These are phyloP conservation scores for Grigorovia yakushimaensis DNA, from an alignment of 805 yeast genomes.

Conservation along the genomic window DNA sequence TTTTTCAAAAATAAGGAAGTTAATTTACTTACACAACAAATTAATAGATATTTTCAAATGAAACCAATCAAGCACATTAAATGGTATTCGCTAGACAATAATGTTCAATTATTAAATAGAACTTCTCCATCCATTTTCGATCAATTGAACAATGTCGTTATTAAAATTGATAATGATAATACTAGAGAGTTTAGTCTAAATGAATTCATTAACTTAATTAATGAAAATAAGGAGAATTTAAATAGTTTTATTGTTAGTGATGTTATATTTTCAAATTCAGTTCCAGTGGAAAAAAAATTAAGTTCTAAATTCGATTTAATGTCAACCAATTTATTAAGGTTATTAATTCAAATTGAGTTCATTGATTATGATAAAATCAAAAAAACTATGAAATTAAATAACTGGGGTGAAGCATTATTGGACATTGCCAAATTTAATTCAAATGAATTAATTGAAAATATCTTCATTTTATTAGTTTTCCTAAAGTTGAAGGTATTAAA, in stretches of 20 bases:
- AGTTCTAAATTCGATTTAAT: constrained; percentile 43
- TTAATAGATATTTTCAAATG: constrained; percentile 79
- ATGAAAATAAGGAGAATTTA: constrained; percentile 27
- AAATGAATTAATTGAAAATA: constrained; percentile 29
- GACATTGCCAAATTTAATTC: constrained; percentile 10
- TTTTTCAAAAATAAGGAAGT: constrained; percentile 49
- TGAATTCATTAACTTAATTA: constrained; percentile 18
- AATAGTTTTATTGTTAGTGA: constrained; percentile 25
- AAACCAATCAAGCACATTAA: constrained; percentile 46
- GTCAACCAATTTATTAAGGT: constrained; percentile 45
- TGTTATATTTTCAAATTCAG: constrained; percentile 26
- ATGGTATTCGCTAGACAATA: constrained; percentile 41
- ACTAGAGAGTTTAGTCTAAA: constrained; percentile 20
- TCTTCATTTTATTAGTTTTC: constrained; percentile 40
- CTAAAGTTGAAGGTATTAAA: constrained; percentile 35
- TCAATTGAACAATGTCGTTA: constrained; percentile 29
- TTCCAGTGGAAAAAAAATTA: constrained; percentile 26
- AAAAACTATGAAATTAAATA: constrained; percentile 32
- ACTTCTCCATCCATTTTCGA: constrained; percentile 43
- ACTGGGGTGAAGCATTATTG: constrained; percentile 44
- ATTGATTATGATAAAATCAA: constrained; percentile 31
- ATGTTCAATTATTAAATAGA: constrained; percentile 40
- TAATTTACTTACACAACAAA: constrained; percentile 56
- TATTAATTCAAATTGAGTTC: constrained; percentile 43
- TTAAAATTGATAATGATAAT: constrained; percentile 20